Conservation (phyloP, 176 grass and related monocot genomes). For the Eleusine indica region DNA sequence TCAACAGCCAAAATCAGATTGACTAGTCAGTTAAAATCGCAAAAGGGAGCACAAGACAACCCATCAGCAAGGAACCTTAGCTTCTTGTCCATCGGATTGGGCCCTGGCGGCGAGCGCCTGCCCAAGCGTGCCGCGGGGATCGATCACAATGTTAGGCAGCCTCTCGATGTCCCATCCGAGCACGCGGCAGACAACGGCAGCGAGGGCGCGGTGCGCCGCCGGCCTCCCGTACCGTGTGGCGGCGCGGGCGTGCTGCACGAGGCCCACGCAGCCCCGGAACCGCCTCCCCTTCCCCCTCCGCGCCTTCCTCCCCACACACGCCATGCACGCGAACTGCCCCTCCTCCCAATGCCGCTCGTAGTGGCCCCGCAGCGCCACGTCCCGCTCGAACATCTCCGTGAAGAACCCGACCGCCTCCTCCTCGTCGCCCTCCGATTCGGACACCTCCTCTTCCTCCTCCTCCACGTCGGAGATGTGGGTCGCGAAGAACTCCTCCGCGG, state of each 20-base stretch:
- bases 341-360: conserved; percentile 59
- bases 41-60: too few relatives aligned
- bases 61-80: background rate
- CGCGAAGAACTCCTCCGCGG: conserved; percentile 55
- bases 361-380: conserved; percentile 48
- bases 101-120: conserved; percentile 13
- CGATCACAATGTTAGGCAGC: conserved; percentile 60
- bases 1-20: conserved; percentile 5
- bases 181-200: conserved; percentile 50
- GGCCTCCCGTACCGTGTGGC: conserved; percentile 31
- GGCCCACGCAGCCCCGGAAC: conserved; percentile 44
- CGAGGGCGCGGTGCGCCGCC: conserved; percentile 63
- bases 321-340: conserved; percentile 69
- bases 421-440: conserved; percentile 45
- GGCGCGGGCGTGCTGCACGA: conserved; percentile 61
- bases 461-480: background rate
- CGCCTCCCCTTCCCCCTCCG: conserved; percentile 36
- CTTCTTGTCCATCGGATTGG: background rate
- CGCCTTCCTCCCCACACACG: conserved; percentile 48
- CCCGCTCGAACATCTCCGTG: conserved; percentile 46
- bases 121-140: conserved; percentile 33
- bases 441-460: background rate
- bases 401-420: conserved; percentile 36
- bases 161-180: conserved; percentile 60
- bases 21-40: background rate